Evolutionary conservation across 108 stramenopile species (phyloP).

Genomic region (Pseudonitzschia delicatissima): DNA sequence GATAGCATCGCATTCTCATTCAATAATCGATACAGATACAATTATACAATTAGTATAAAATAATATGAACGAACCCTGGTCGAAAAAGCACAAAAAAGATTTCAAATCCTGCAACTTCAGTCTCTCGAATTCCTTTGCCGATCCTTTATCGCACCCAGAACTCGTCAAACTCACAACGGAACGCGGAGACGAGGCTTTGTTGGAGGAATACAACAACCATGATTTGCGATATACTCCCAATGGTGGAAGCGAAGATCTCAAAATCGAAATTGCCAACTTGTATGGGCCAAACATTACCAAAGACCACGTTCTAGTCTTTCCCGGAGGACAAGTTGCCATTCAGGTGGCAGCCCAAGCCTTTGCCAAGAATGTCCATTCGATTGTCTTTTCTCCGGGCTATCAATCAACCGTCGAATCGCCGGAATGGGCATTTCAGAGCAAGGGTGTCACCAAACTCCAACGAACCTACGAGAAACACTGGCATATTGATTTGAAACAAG

Average conservation of each 20-base stretch:
- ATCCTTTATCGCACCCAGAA: conserved; percentile 58
- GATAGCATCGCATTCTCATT: too few species aligned
- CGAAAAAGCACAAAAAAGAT: conserved; percentile 64
- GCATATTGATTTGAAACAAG: conserved; percentile 53
- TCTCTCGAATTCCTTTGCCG: conserved; percentile 78
- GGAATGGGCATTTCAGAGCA: conserved; percentile 27
- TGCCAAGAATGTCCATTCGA: conserved; percentile 50
- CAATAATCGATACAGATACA: too few species aligned
- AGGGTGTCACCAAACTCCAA: conserved; percentile 50
- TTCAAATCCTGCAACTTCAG: conserved; percentile 50
- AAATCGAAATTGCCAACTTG: conserved; percentile 58
- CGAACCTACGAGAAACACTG: conserved; percentile 45
- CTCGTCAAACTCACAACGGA: conserved; percentile 38
- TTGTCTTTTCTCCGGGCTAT: conserved; percentile 80
- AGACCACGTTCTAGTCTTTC: conserved; percentile 66
- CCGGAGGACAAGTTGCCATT: conserved; percentile 77
- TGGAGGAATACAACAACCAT: conserved; percentile 52
- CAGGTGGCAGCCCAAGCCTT: conserved; percentile 72
- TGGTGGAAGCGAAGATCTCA: conserved; percentile 66
- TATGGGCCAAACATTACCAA: conserved; percentile 43
- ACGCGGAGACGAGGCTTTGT: conserved; percentile 35
- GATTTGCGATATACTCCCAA: conserved; percentile 65
- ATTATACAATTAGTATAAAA: too few species aligned
- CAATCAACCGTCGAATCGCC: conserved; percentile 67
- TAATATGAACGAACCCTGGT: conserved; percentile 47